Base-by-base conservation (phyloP, 257 asterid genomes). In the Solanum gracilifrons region DNA sequence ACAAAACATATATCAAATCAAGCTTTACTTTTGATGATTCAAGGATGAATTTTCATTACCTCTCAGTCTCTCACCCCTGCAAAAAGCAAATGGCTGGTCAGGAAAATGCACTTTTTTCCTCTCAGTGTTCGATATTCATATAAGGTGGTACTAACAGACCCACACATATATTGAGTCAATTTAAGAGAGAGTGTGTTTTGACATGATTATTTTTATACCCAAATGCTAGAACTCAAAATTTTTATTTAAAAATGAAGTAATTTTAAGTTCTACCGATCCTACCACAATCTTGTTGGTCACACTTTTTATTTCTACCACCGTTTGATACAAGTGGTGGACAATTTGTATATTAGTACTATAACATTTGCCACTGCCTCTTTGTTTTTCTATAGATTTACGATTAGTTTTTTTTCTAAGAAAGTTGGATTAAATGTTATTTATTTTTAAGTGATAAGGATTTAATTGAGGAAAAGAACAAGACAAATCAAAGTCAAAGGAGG, bases 121-220 rank as follows among this genome's bases (percentile, higher is more conserved):
- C 3, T 2, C 1, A 0, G 0, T 2, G 0, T 25, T 23, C 9
- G 1, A 66, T 66, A 11, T 25, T 62, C 8, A 12, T n/a, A 0
- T n/a, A 16, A 18, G 4, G 0, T 5, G 2, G 0, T 3, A 0
- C 1, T 66, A 1, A 25, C 5, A 3, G 2, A 66, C 25, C 0
- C 20, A 21, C 3, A 1, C 7, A 8, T 5, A 48, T 0, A 4
- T 60, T 15, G 21, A 64, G 1, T 4, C 16, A 10, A 60, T 60
- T 60, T 60, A 60, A n/a, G 31, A 64, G 1, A 1, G 6, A n/a
- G 7, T 10, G 16, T 23, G n/a, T 8, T 64, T 0, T 11, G 7
- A 25, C 16, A 12, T 64, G 8, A n/a, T 9, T n/a, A 15, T n/a
- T n/a, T 64, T n/a, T 12, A 12, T 25, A 25, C 4, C 2, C 3